Evolutionary conservation across 2,329 filamentous ascomycete genomes (phyloP).

Genomic region (Metarhizium humberi): DNA sequence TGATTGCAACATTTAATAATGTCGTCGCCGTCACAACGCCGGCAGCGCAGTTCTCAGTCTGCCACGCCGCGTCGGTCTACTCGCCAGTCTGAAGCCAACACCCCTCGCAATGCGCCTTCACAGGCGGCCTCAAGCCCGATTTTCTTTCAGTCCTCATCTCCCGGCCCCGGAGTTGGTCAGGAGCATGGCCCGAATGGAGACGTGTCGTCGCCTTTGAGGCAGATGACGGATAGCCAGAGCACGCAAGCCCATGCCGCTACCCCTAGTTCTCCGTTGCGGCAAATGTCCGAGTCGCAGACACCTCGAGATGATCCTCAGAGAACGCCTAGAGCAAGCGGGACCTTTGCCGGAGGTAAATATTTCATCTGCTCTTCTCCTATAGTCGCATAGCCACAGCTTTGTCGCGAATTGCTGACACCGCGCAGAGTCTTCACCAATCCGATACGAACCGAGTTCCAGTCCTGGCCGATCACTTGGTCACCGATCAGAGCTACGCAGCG

Average conservation of each 20-base stretch:
- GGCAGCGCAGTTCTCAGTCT: slow-evolving; percentile 42
- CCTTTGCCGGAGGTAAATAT: slow-evolving; percentile 51
- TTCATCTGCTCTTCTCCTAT: background rate
- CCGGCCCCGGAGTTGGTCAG: slow-evolving; percentile 13
- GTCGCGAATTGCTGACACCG: slow-evolving; percentile 6
- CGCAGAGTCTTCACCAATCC: slow-evolving; percentile 83
- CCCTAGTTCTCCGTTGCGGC: slow-evolving; percentile 51
- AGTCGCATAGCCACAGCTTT: background rate
- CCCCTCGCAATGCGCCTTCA: slow-evolving; percentile 38
- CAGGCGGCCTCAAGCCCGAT: slow-evolving; percentile 69
- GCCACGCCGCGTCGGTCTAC: slow-evolving; percentile 30
- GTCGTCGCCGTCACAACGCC: slow-evolving; percentile 37
- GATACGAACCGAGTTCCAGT: slow-evolving; percentile 84
- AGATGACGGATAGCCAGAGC: slow-evolving; percentile 49
- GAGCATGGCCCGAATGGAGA: slow-evolving; percentile 23
- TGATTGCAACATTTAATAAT: slow-evolving; percentile 16
- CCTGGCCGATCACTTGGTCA: slow-evolving; percentile 56
- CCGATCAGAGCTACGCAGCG: slow-evolving; percentile 67
- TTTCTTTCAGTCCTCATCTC: slow-evolving; percentile 53
- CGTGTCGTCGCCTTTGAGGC: slow-evolving; percentile 45
- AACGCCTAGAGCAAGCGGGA: slow-evolving; percentile 59
- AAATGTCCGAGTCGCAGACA: slow-evolving; percentile 49
- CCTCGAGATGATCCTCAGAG: slow-evolving; percentile 45
- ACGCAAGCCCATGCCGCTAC: slow-evolving; percentile 26
- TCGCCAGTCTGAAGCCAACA: slow-evolving; percentile 27